Percentiles rank a stretch among this genome's conserved stretches.
phyloP scores from a whole-genome alignment of 805 yeast species.

The Scheffersomyces ergatensis region DNA sequence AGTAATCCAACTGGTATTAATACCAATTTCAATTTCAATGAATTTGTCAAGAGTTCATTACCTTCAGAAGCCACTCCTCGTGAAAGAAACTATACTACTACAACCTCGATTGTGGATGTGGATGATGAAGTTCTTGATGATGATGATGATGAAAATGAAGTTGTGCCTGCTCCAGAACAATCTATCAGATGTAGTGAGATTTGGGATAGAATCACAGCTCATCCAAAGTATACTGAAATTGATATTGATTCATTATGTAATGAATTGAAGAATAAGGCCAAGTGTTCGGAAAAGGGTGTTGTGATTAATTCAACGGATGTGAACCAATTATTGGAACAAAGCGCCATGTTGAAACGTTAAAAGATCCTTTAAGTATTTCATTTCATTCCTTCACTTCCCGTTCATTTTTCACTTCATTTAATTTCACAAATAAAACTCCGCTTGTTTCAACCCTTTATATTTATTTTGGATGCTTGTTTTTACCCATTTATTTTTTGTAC shows the following conservation, averaged over 20 bases:
- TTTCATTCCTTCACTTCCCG: too few relatives aligned
- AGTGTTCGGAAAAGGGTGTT: constrained; percentile 91
- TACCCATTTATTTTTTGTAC: too few relatives aligned
- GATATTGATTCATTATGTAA: constrained; percentile 92
- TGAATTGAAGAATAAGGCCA: constrained; percentile 89
- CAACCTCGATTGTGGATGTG: constrained; percentile 2
- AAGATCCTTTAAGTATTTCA: too few relatives aligned
- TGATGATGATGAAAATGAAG: constrained; percentile 32
- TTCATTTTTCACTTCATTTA: too few relatives aligned
- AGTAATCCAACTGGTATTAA: constrained; percentile 10
- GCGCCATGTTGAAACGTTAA: constrained; percentile 11
- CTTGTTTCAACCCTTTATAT: too few relatives aligned
- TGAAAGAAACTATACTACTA: constrained; percentile 10
- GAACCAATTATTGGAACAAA: constrained; percentile 45
- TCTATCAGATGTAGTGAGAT: constrained; percentile 79
- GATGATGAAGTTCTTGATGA: constrained; percentile 14
- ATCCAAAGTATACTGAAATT: constrained; percentile 88
- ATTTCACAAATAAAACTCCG: too few relatives aligned
- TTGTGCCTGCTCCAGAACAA: constrained; percentile 69
- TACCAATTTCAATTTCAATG: constrained; percentile 36
- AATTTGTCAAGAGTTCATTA: constrained; percentile 30
- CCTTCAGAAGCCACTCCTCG: constrained; percentile 19
- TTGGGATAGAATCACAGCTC: constrained; percentile 94
- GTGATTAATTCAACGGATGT: constrained; percentile 83
- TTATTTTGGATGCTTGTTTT: too few relatives aligned